These are phyloP conservation scores for Rhynchosporium graminicola DNA, from an alignment of 2,329 filamentous ascomycete genomes.

Conservation along the genomic window DNA sequence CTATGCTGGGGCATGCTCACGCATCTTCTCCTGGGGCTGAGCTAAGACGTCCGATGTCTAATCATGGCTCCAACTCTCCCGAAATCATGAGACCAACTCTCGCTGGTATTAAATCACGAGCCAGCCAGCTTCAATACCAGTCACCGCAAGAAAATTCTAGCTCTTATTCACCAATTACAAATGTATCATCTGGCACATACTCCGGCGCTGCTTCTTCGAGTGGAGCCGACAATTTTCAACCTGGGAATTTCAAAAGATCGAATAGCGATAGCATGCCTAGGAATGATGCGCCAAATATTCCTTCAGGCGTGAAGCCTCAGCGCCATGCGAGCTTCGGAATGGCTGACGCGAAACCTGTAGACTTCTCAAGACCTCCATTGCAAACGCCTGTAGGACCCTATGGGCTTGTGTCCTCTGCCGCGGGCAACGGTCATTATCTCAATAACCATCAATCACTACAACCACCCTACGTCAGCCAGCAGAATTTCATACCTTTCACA, in stretches of 20 bases:
- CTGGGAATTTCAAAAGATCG: constrained; percentile 35
- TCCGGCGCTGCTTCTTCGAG: constrained; percentile 33
- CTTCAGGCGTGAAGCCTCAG: constrained; percentile 28
- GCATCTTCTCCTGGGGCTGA: constrained; percentile 41
- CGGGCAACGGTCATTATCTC: constrained; percentile 47
- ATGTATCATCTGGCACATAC: constrained; percentile 37
- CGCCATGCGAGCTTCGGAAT: constrained; percentile 40
- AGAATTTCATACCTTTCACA: constrained; percentile 63
- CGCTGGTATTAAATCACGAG: constrained; percentile 32
- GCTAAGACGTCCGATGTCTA: constrained; percentile 28
- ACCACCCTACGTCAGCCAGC: constrained; percentile 56
- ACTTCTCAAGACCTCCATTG: constrained; percentile 48
- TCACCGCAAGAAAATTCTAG: constrained; percentile 37
- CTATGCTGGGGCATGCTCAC: constrained; percentile 54
- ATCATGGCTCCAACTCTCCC: constrained; percentile 37
- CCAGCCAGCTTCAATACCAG: constrained; percentile 38
- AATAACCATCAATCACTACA: constrained; percentile 48
- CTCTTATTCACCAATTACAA: constrained; percentile 38
- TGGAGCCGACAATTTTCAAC: constrained; percentile 32
- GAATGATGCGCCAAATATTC: constrained; percentile 29
- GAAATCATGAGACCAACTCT: constrained; percentile 37
- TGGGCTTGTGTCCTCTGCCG: constrained; percentile 54
- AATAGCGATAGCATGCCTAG: constrained; percentile 37
- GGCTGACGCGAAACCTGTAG: constrained; percentile 37
- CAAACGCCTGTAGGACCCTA: constrained; percentile 53